These are phyloP conservation scores for Ustilago lituana DNA, from an alignment of 1,284 basidiomycete species.

Conservation along the genomic window DNA sequence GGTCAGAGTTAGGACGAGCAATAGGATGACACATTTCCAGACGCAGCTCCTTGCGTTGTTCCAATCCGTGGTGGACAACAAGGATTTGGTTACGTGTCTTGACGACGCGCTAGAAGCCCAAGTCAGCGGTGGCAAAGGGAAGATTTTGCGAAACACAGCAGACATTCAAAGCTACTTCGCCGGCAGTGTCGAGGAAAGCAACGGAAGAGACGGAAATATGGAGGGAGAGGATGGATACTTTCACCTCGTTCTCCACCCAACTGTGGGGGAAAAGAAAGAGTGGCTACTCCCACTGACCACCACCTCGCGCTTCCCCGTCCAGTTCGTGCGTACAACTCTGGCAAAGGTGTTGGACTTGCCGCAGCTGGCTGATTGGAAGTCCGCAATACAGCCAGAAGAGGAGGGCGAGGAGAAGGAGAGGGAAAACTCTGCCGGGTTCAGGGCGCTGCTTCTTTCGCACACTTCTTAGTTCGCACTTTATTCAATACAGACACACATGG, in stretches of 20 bases:
- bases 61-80: not conserved
- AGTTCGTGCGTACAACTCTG: conserved; percentile 45
- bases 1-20: conserved; percentile 35
- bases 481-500: too few relatives aligned
- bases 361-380: conserved; percentile 59
- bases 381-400: not conserved
- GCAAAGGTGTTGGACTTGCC: conserved; percentile 44
- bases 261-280: not conserved
- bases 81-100: not conserved
- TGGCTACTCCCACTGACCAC: conserved; percentile 30
- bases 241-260: conserved; percentile 8
- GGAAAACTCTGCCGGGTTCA: conserved; percentile 11
- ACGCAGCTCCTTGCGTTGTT: conserved; percentile 55
- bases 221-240: conserved; percentile 35
- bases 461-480: too few relatives aligned
- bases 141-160: not conserved
- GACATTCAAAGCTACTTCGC: conserved; percentile 22
- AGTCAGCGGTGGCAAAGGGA: not conserved
- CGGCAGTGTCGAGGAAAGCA: conserved; percentile 5
- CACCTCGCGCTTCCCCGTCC: conserved; percentile 23
- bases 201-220: not conserved
- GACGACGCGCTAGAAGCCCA: conserved; percentile 6
- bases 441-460: conserved; percentile 1
- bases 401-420: conserved; percentile 1
- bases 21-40: conserved; percentile 58